A percentile compares a stretch with the other conserved stretches of the same genome.
Conservation (phyloP, 441 rosid genomes). For the Erodium trifolium region DNA sequence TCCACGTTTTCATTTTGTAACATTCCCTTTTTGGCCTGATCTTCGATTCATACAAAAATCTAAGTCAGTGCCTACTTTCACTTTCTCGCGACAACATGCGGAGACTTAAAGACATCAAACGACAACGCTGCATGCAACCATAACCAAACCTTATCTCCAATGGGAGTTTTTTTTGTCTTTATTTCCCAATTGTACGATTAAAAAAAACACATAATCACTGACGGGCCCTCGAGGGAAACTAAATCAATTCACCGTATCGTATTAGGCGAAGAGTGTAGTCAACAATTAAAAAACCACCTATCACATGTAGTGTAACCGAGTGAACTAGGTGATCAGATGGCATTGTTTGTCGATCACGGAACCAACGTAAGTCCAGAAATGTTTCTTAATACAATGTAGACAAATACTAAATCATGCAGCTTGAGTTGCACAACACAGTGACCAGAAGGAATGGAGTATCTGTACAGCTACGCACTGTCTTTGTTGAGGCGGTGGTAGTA, state of each 20-base stretch:
- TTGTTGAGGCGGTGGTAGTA: conserved; percentile 41
- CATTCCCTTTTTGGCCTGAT: too few relatives aligned
- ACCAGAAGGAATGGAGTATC: background rate
- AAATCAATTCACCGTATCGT: background rate
- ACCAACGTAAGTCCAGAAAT: background rate
- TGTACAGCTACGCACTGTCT: background rate
- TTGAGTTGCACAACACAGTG: background rate
- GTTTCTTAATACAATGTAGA: background rate
- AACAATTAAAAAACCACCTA: background rate
- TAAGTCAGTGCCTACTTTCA: background rate
- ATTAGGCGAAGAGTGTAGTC: background rate
- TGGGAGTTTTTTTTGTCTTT: too few relatives aligned
- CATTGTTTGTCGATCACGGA: background rate
- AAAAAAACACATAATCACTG: background rate
- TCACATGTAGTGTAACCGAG: background rate
- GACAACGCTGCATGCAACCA: conserved; percentile 1
- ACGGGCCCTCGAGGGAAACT: background rate
- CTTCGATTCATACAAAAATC: too few relatives aligned
- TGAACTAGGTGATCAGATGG: background rate
- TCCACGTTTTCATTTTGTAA: too few relatives aligned
- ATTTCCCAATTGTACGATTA: background rate
- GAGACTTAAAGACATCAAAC: background rate
- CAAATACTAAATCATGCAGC: background rate
- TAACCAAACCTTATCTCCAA: background rate
- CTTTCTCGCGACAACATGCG: background rate